These are phyloP conservation scores for Fusarium hostae DNA, from an alignment of 2,329 filamentous ascomycete species.

Conservation along the genomic window DNA sequence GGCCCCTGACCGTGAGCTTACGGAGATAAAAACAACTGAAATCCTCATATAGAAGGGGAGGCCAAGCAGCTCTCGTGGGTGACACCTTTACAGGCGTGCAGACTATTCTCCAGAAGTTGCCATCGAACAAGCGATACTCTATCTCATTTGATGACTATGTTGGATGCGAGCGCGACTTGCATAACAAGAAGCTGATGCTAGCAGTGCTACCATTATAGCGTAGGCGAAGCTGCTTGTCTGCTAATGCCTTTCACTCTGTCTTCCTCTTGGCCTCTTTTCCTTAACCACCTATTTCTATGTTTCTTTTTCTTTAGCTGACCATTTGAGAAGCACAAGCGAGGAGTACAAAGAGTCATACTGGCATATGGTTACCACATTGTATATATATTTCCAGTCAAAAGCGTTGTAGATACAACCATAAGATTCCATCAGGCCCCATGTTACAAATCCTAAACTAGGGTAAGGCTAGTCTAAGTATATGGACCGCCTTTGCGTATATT, in stretches of 20 bases:
- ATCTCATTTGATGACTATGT: neutral
- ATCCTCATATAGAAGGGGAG: neutral
- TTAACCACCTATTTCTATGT: neutral
- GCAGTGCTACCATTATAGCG: neutral
- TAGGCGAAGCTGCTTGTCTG: neutral
- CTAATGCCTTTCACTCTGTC: neutral
- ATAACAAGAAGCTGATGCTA: too few species aligned
- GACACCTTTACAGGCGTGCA: too few species aligned
- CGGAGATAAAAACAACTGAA: neutral
- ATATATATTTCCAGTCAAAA: neutral
- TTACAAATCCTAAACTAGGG: neutral
- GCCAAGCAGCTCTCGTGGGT: neutral
- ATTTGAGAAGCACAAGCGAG: neutral
- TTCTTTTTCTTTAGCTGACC: neutral
- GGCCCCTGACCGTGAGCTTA: neutral
- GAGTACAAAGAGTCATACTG: neutral
- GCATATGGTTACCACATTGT: neutral
- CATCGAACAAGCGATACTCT: neutral
- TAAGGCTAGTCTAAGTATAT: neutral
- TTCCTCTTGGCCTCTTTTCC: neutral
- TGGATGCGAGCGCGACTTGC: neutral
- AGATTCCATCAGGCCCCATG: too few species aligned
- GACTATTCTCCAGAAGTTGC: neutral
- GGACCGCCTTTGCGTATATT: neutral
- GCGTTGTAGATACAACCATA: too few species aligned